Evolutionary conservation across 495 filamentous ascomycete species (phyloP), one percentile per base, ranked within the genome.

Genomic region (Tuber melanosporum): DNA sequence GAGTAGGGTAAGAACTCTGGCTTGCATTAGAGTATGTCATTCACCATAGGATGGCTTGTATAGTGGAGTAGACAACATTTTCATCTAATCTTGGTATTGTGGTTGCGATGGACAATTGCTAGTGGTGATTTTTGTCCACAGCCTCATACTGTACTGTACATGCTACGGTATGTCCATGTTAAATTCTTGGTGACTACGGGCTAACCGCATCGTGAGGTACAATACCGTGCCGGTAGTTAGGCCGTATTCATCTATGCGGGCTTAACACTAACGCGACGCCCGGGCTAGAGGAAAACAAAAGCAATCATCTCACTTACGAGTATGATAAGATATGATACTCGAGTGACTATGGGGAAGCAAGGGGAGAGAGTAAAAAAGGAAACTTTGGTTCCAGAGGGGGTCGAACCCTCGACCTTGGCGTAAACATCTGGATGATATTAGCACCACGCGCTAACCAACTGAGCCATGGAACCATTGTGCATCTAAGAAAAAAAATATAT

Each of bases 371-470:
- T 3, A 19, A 32, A 4, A 32, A 71, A 71, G 62, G 26, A 14
- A 19, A 41, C 14, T 66, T 26, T 79, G 75, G 75, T 79, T 79
- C 77, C 77, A 79, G 77, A 79, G 77, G 77, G 77, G 77, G 77
- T 79, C 75, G 75, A 79, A 79, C 77, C 75, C 77, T 79, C 77
- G 77, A 79, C 77, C 77, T 79, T 79, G 77, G 77, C 66, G 75
- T 78, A 71, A 79, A 79, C 77, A 79, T 79, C 71, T 45, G 36
- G 5, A 43, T 36, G 46, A 79, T 79, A 79, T 79, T 79, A 79
- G 77, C 76, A 78, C 77, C 77, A 79, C 76, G 77, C 77, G 77
- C 77, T 79, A 78, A 78, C 77, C 77, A 79, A 79, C 77, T 79
- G 77, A 79, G 77, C 77, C 77, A 79, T 79, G 77, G 77, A 79